Conservation (phyloP, 441 rosid genomes). For the Jatropha multifida region DNA sequence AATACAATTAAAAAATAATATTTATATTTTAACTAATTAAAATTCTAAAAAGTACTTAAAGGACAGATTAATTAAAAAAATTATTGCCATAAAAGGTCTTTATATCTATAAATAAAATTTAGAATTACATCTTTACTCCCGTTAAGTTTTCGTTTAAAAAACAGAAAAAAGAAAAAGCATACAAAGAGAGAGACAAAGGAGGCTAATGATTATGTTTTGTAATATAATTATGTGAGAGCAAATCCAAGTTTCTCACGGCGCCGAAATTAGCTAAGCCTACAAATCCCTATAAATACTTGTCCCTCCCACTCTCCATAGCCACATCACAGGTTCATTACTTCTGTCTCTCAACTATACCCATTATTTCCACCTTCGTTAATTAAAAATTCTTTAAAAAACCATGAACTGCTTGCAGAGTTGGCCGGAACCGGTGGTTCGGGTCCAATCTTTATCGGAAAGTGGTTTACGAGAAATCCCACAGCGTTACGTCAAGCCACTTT, state of each 20-base stretch:
- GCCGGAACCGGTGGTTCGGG: constrained; percentile 86
- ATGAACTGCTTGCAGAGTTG: constrained; percentile 38
- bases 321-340: not conserved
- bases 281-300: constrained; percentile 20
- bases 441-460: constrained; percentile 68
- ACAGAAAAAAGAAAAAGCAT: too few relatives aligned
- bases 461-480: constrained; percentile 51
- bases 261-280: constrained; percentile 18
- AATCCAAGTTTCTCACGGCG: constrained; percentile 41
- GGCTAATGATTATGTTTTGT: not conserved
- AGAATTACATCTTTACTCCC: too few relatives aligned
- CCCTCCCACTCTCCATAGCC: not conserved
- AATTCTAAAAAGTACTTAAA: too few relatives aligned
- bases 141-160: too few relatives aligned
- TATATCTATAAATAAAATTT: too few relatives aligned
- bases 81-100: too few relatives aligned
- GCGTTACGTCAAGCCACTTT: constrained; percentile 61
- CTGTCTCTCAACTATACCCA: constrained; percentile 5
- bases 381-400: not conserved
- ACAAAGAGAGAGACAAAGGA: not conserved
- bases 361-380: constrained; percentile 12
- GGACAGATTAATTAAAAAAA: too few relatives aligned
- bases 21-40: too few relatives aligned
- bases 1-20: too few relatives aligned
- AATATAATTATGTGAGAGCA: not conserved